Conservation (phyloP, 768 basidiomycete species). For the Calocybe indica region DNA sequence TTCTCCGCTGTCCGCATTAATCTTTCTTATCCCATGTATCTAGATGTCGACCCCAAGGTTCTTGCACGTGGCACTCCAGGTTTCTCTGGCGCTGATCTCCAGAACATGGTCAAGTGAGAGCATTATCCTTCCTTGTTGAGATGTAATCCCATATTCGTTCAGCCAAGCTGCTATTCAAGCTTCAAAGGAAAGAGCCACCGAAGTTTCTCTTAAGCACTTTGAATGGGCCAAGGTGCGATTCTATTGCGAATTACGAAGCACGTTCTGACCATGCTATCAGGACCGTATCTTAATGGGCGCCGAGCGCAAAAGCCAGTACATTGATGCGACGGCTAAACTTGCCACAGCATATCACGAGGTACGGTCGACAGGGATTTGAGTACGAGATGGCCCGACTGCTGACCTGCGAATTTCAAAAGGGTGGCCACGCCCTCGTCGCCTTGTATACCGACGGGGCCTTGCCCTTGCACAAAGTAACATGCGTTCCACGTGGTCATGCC, state of each 20-base stretch:
- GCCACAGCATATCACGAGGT: constrained; percentile 97
- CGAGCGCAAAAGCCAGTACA: constrained; percentile 85
- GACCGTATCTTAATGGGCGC: constrained; percentile 97
- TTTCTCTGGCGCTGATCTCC: constrained; percentile 94
- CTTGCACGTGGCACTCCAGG: constrained; percentile 93
- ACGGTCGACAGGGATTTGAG: constrained; percentile 9
- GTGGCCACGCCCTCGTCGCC: constrained; percentile 92
- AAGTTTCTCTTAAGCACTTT: constrained; percentile 77
- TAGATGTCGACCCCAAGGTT: constrained; percentile 80
- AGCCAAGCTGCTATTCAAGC: constrained; percentile 94
- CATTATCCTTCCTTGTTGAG: not conserved
- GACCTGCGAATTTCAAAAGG: constrained; percentile 33
- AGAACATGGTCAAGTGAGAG: constrained; percentile 92
- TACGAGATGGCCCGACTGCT: not conserved
- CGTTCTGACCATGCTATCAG: constrained; percentile 23
- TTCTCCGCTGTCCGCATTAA: constrained; percentile 5
- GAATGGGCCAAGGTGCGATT: constrained; percentile 90
- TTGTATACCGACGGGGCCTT: constrained; percentile 93
- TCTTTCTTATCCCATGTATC: constrained; percentile 7
- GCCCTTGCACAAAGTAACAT: constrained; percentile 97
- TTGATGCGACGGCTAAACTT: constrained; percentile 80
- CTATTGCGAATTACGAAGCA: not conserved
- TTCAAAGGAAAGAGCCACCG: constrained; percentile 70
- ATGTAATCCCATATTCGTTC: constrained; percentile 6
- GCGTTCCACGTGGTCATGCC: constrained; percentile 92